Evolutionary conservation across 2,329 filamentous ascomycete species (phyloP).

Genomic region (Sordariomycetes sp.): DNA sequence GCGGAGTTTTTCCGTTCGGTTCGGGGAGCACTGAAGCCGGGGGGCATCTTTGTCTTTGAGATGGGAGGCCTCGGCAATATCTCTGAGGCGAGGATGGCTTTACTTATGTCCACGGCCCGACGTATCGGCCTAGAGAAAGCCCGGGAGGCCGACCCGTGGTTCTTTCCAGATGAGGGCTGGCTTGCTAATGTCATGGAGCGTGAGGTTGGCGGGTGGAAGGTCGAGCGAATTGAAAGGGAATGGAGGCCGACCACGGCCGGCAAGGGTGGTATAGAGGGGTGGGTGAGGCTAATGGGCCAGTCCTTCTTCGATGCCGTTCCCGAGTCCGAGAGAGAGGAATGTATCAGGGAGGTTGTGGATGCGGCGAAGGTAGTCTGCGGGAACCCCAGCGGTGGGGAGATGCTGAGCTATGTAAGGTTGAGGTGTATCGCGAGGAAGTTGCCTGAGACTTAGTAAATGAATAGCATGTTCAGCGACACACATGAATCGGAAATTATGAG

Average conservation of each 20-base stretch:
- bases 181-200: conserved; percentile 27
- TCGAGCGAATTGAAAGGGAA: conserved; percentile 45
- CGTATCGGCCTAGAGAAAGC: conserved; percentile 36
- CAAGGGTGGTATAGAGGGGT: conserved; percentile 48
- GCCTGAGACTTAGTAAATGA: not conserved
- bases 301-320: conserved; percentile 40
- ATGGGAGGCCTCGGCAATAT: conserved; percentile 62
- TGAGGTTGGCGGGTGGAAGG: conserved; percentile 29
- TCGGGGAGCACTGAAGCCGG: conserved; percentile 34
- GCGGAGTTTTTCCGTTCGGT: conserved; percentile 38
- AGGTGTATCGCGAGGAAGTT: conserved; percentile 30
- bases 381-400: conserved; percentile 41
- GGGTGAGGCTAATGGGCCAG: conserved; percentile 51
- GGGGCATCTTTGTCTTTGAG: conserved; percentile 51
- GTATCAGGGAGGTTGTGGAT: conserved; percentile 38
- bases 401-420: conserved; percentile 39
- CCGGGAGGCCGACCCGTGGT: conserved; percentile 48
- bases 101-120: conserved; percentile 37
- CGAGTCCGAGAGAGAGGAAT: conserved; percentile 32
- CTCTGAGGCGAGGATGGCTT: conserved; percentile 44
- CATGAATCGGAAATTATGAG: not conserved
- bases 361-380: conserved; percentile 40
- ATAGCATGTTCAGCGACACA: not conserved
- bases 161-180: conserved; percentile 55
- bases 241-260: conserved; percentile 50